Base-by-base conservation (phyloP, 805 yeast species). In the Pichia rugopelliculosa region DNA sequence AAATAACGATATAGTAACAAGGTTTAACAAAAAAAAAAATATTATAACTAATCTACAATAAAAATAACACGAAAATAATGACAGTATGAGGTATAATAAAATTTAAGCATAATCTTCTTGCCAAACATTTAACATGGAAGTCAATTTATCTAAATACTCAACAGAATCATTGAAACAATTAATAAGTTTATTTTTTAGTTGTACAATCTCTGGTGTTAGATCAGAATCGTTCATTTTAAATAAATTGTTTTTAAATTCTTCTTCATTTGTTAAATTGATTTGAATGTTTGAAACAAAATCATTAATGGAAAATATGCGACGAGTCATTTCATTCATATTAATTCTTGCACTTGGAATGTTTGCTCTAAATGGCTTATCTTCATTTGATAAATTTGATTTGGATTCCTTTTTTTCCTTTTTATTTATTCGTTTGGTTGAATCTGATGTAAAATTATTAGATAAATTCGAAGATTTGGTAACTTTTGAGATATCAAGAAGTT, bases 271-370 rank as follows among this genome's bases (percentile, higher is more conserved):
- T 51, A 91, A 68, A 59, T 91, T 98, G 52, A 82, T 66, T 63
- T 89, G 96, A 1, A 95, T 85, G 45, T 96, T 74, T 12, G 90
- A 87, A 23, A 91, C 76, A 74, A 90, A 93, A 66, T 93, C 98
- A 56, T 91, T 68, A 20, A 91, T 91, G 1, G 96, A 95, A 3
- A 87, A 84, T 2, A 89, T 85, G 50, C 99, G 75, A 59, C 87
- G 80, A 48, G 89, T 77, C 87, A 91, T 84, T 63, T 91, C 99
- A 56, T 77, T 76, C 51, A 90, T 65, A 3, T 89, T 77, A 3
- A 86, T 77, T 46, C 87, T 76, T 20, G 81, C 80, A 49, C 83
- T 83, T 7, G 96, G 97, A 39, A 80, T 70, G 47, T 96, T 77
- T 13, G 98, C 96, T 56, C 80, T 84, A 41, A 87, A 82, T 2